Evolutionary conservation across 2,329 filamentous ascomycete genomes (phyloP).

Genomic region (Xylariomycetidae sp.): DNA sequence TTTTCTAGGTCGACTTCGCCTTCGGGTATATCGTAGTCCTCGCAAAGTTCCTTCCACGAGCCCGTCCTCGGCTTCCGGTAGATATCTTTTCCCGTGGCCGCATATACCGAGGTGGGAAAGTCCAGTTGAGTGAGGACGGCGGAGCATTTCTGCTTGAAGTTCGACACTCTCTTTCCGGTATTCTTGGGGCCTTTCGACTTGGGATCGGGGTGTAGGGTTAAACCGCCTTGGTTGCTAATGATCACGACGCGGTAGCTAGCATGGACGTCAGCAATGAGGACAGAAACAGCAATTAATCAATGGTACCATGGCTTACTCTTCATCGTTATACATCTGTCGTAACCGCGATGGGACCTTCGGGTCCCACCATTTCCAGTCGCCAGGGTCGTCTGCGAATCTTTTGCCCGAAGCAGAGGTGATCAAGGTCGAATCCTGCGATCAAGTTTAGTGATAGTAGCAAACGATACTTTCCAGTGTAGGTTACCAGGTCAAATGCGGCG

Average conservation of each 20-base stretch:
- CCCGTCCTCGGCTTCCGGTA: conserved; percentile 84
- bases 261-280: no score
- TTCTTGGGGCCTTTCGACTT: conserved; percentile 61
- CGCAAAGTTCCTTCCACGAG: conserved; percentile 71
- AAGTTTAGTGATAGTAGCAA: not conserved
- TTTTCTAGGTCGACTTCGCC: conserved; percentile 61
- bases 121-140: conserved; percentile 67
- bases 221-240: conserved; percentile 83
- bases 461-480: conserved; percentile 1
- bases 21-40: conserved; percentile 55
- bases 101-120: conserved; percentile 76
- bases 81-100: conserved; percentile 75
- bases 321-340: conserved; percentile 57
- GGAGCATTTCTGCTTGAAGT: conserved; percentile 79
- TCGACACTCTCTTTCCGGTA: conserved; percentile 53
- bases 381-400: conserved; percentile 63
- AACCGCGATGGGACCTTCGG: conserved; percentile 62
- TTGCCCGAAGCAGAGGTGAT: conserved; percentile 78
- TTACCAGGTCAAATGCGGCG: conserved; percentile 66
- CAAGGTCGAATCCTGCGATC: conserved; percentile 73
- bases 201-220: conserved; percentile 69
- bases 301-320: conserved; percentile 59
- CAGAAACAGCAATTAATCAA: no score
- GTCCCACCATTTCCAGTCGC: conserved; percentile 97
- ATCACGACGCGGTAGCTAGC: conserved; percentile 69